phyloP scores from a whole-genome alignment of 192 early-diverging fungal species.

The Ambispora gerdemannii region DNA sequence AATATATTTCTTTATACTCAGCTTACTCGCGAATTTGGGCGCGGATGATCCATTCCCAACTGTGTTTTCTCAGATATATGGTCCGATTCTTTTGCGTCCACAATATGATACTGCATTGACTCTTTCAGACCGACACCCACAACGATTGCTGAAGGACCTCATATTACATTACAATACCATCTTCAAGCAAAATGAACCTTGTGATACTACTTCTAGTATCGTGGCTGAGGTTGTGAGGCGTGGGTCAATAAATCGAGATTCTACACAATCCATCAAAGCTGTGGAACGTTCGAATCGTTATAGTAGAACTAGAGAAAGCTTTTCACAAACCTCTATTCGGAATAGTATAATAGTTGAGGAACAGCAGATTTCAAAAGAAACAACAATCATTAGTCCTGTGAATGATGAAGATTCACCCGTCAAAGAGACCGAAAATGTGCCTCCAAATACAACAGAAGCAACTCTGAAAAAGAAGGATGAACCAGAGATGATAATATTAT shows the following conservation, averaged over 20 bases:
- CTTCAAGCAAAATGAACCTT: not conserved
- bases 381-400: no score
- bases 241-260: constrained; percentile 2
- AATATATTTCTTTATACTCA: constrained; percentile 10
- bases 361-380: no score
- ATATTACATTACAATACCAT: constrained; percentile 13
- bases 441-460: no score
- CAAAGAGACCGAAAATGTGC: no score
- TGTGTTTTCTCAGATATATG: constrained; percentile 45
- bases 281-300: not conserved
- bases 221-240: constrained; percentile 12
- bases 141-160: constrained; percentile 40
- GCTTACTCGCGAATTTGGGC: constrained; percentile 32
- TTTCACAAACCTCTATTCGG: not conserved
- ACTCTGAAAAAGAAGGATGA: no score
- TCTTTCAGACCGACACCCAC: constrained; percentile 43
- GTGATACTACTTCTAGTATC: not conserved
- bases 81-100: constrained; percentile 47
- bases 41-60: constrained; percentile 36
- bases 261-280: constrained; percentile 1
- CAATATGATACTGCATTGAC: constrained; percentile 41
- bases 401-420: no score
- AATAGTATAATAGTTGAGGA: no score
- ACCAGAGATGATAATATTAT: no score
- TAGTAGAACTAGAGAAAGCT: not conserved